Evolutionary conservation across 2,329 filamentous ascomycete genomes (phyloP).

Genomic region (Epichloe bromicola): DNA sequence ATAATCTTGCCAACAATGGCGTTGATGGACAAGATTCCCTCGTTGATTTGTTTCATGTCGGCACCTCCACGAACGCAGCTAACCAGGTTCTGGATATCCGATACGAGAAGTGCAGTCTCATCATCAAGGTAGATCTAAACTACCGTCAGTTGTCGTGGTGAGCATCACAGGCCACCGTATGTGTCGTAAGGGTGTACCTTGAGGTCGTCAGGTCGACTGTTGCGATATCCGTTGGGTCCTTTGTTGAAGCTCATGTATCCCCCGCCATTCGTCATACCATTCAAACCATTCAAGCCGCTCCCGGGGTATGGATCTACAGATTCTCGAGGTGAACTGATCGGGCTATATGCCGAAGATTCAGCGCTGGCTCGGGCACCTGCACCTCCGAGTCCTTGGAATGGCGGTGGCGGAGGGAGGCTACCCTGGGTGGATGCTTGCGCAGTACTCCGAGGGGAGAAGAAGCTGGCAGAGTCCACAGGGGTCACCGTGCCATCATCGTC

Average conservation of each 20-base stretch:
- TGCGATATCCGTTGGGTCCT: constrained; percentile 28
- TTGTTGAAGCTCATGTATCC: constrained; percentile 23
- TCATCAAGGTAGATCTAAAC: constrained; percentile 64
- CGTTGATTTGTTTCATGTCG: constrained; percentile 49
- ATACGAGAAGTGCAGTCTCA: constrained; percentile 65
- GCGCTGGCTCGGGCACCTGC: constrained; percentile 43
- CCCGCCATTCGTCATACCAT: constrained; percentile 25
- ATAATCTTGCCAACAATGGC: constrained; percentile 59
- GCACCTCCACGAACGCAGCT: constrained; percentile 54
- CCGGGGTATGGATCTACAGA: constrained; percentile 33
- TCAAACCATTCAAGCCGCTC: constrained; percentile 17
- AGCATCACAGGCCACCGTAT: constrained; percentile 7
- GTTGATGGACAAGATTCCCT: constrained; percentile 59
- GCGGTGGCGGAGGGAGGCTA: constrained; percentile 35
- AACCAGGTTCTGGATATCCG: constrained; percentile 72
- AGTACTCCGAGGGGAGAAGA: constrained; percentile 48
- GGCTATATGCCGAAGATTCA: constrained; percentile 64
- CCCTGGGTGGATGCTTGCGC: constrained; percentile 23
- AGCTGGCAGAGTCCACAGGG: constrained; percentile 54
- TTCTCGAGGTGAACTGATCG: constrained; percentile 53
- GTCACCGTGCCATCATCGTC: constrained; percentile 57
- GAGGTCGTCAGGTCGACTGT: constrained; percentile 35
- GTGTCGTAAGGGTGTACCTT: constrained; percentile 22
- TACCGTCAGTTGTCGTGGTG: constrained; percentile 8
- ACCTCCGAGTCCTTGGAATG: constrained; percentile 45